Evolutionary conservation across 768 basidiomycete species (phyloP), one percentile per base, ranked within the genome.

Genomic region (Sarcodon sp.): DNA sequence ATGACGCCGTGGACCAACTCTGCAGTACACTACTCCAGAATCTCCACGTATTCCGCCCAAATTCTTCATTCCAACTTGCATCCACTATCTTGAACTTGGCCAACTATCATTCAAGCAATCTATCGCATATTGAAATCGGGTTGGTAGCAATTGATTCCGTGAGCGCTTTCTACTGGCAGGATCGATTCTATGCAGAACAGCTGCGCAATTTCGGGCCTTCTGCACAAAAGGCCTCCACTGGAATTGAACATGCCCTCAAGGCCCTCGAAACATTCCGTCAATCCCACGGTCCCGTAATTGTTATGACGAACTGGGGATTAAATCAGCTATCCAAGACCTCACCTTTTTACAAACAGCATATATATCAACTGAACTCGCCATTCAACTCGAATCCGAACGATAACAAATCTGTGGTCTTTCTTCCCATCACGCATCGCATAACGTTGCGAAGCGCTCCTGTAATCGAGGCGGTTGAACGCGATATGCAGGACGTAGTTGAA

Each of bases 81-180:
- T 70, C 71, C 4, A 80, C 83, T 10, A 67, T 92, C 51, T 59
- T 68, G 16, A 61, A 75, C 53, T 67, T 92, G 13, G 70, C 78
- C 11, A 58, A 61, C 3, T 80, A 79, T 55, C 77, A 81, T 54
- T 57, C 63, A 3, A 57, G 59, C 13, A 67, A 72, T 33, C 46
- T 57, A 21, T 49, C 51, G 16, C 61, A 74, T 38, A 61, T 66
- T 33, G 79, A 79, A 51, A 69, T 90, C 9, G 80, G 78, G 6
- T 55, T 87, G 47, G 62, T 92, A 35, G 77, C 76, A 8, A 66
- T 91, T 43, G 88, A 92, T 62, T 87, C 87, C 11, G 61, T 87
- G 50, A 81, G 80, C 59, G 60, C 84, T 0, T 87, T 82, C 57
- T 76, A 86, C 62, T 91, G 89, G 88, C 52, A 71, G 3, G 87